Evolutionary conservation across 1,284 basidiomycete species (phyloP), one percentile per base, ranked within the genome.

Genomic region (Fereydounia khargensis): DNA sequence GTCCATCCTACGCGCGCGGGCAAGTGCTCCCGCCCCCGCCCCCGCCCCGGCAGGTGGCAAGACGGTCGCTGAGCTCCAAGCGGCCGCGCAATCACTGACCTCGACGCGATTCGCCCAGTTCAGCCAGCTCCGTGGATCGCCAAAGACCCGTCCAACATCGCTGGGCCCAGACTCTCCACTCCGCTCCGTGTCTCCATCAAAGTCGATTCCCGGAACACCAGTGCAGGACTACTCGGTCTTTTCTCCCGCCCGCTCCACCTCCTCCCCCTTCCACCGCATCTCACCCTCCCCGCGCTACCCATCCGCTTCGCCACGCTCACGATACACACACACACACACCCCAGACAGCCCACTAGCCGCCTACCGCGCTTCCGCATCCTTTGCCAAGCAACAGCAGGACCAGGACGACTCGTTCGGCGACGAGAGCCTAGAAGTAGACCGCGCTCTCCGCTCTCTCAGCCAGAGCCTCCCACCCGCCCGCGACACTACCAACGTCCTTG

Each of bases 301-400:
- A n/a, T n/a, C n/a, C n/a, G n/a, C n/a, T n/a, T n/a, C n/a, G n/a
- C n/a, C n/a, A n/a, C n/a, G n/a, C n/a, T n/a, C n/a, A n/a, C n/a
- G n/a, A n/a, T n/a, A n/a, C n/a, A n/a, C n/a, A n/a, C n/a, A n/a
- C n/a, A n/a, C n/a, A n/a, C n/a, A n/a, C n/a, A n/a, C n/a, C n/a
- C n/a, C n/a, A n/a, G n/a, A n/a, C n/a, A n/a, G n/a, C n/a, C n/a
- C n/a, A n/a, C n/a, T n/a, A n/a, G n/a, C n/a, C n/a, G n/a, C n/a
- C n/a, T n/a, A n/a, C n/a, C n/a, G n/a, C n/a, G n/a, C n/a, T n/a
- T n/a, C n/a, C n/a, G n/a, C n/a, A n/a, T n/a, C n/a, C n/a, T n/a
- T n/a, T n/a, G n/a, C n/a, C n/a, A 78, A 83, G 28, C 82, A 83
- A 24, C 44, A 48, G 0, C 42, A 35, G 0, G 49, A 37, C 4